These are phyloP conservation scores for Antitrichia curtipendula DNA, from an alignment of 225 moss, liverwort and hornwort genomes.

Conservation along the genomic window DNA sequence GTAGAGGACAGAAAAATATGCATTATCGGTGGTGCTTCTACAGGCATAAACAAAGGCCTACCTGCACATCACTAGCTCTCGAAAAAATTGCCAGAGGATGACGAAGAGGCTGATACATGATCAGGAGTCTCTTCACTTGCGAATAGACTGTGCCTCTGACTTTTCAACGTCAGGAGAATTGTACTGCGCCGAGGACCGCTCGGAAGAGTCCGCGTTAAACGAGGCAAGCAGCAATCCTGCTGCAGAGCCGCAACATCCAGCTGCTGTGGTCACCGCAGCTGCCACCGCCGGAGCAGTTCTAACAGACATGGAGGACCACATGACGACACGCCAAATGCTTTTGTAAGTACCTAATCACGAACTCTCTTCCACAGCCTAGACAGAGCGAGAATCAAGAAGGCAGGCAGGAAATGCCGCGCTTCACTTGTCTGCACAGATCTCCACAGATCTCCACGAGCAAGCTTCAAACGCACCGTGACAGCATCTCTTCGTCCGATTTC, in stretches of 20 bases:
- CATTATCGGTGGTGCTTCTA: background rate
- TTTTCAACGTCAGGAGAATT: background rate
- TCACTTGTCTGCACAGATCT: background rate
- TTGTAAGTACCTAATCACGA: background rate
- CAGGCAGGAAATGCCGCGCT: background rate
- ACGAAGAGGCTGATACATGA: background rate
- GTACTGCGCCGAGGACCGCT: background rate
- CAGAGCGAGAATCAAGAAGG: background rate
- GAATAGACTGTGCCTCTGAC: background rate
- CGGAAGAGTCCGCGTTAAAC: background rate
- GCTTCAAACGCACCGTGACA: background rate
- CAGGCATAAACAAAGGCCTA: background rate
- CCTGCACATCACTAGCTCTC: constrained; percentile 6
- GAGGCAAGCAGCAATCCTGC: constrained; percentile 28
- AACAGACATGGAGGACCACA: constrained; percentile 22
- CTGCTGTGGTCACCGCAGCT: constrained; percentile 29
- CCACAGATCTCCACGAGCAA: background rate
- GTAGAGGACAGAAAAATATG: background rate
- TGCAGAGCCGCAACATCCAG: constrained; percentile 24
- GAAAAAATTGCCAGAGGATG: background rate
- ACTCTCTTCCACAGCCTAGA: background rate
- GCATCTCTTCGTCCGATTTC: background rate
- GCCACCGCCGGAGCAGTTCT: constrained; percentile 26
- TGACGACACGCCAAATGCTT: background rate
- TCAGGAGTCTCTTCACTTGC: background rate